Evolutionary conservation across 2,329 filamentous ascomycete species (phyloP), one percentile per base, ranked within the genome.

Genomic region (Colletotrichum coccodes): DNA sequence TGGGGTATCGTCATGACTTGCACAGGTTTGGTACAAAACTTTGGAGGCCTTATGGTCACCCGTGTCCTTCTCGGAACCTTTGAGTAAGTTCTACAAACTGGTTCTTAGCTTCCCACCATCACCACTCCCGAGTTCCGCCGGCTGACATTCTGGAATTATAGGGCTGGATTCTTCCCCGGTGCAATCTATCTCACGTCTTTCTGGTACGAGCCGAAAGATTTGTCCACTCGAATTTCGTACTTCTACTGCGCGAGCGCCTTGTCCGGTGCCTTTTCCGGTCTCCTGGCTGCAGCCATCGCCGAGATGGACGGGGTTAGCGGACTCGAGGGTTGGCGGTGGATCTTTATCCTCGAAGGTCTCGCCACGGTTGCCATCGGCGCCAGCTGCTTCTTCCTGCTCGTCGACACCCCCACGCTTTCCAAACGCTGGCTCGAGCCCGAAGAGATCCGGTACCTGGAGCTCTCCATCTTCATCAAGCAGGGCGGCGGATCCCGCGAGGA

Each of bases 191-290:
- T 75, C 3, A 72, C 72, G 26, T 72, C 73, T 54, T 83, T 92
- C 2, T 89, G 87, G 1, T 91, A 93, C 68, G 77, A 77, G 72
- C 72, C 72, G 9, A 71, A 83, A 72, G 68, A 65, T 71, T n/a
- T 73, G 54, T 60, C 70, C 70, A 16, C 72, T 57, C 60, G 75
- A 69, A 87, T 89, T 91, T 47, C 90, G 3, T 88, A 92, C 38
- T 92, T 92, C 81, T 93, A 92, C 80, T 91, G 89, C 4, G 90
- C 90, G 0, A 91, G 91, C 0, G 90, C 91, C 0, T 80, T 93
- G 0, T 89, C 90, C 0, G 91, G 91, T 0, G 91, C 87, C 0
- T 91, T 91, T 72, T 89, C 88, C 2, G 67, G 89, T 5, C 80
- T 91, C 6, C 80, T 91, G 6, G 89, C 89, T 0, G 86, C 86